Evolutionary conservation across 2,329 filamentous ascomycete genomes (phyloP), one percentile per base, ranked within the genome.

Genomic region (Venturia carpophila): DNA sequence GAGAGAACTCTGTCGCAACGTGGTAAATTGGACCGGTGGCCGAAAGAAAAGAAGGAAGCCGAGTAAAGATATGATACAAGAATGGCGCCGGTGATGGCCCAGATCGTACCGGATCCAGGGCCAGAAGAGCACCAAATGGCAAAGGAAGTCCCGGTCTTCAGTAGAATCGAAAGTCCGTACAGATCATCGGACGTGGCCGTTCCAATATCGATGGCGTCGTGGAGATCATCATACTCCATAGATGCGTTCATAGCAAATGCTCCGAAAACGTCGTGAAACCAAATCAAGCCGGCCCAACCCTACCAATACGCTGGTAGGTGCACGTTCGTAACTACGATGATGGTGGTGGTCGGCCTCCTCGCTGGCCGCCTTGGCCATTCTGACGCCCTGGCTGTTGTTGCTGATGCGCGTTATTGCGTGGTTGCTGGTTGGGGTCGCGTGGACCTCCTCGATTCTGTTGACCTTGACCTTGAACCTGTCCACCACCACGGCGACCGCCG

Each of bases 381-480:
- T 64, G 63, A n/a, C 63, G 47, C 21, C 60, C 60, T 61, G n/a
- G 11, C 39, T 41, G 39, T 39, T 42, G 37, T 42, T 60, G 56
- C 34, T 42, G 37, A 19, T 41, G 60, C 15, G 39, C n/a, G 19
- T 43, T 42, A 7, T 45, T 39, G 60, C 60, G 60, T 13, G 41
- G 37, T 39, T 64, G 62, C 24, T 52, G 37, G 27, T 27, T 61
- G 13, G 37, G 60, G 43, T 64, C 63, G 27, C 63, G 63, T 30
- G 63, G 49, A 24, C 43, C 43, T 39, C 62, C 45, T 27, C 64
- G 64, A 15, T 55, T 56, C 42, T 65, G 63, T 27, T 65, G 37
- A 52, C 47, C 45, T 24, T 64, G 47, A 21, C 52, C 55, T 30
- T 61, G 24, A 21, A 39, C 21, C n/a, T 39, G 30, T 15, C 62